phyloP scores from a whole-genome alignment of 768 basidiomycete genomes.

The Suillus occidentalis region DNA sequence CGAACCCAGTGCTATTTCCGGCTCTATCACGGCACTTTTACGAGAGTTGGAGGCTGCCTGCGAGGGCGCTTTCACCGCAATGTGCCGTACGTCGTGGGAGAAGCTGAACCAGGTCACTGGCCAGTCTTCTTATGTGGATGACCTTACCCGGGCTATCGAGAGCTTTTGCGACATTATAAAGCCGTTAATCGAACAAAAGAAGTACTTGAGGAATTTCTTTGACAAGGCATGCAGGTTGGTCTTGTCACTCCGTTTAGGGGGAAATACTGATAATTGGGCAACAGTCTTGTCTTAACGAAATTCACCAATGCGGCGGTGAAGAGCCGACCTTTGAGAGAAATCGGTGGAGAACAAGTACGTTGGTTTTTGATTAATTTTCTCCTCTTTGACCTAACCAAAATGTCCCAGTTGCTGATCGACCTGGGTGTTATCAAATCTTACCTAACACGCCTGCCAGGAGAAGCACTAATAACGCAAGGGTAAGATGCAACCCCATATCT shows the following conservation, averaged over 20 bases:
- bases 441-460: slow-evolving; percentile 81
- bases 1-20: slow-evolving; percentile 69
- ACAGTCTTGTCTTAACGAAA: slow-evolving; percentile 76
- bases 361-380: background rate
- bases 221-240: slow-evolving; percentile 90
- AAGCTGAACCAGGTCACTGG: slow-evolving; percentile 82
- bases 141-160: slow-evolving; percentile 73
- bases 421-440: slow-evolving; percentile 84
- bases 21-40: slow-evolving; percentile 76
- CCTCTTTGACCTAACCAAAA: slow-evolving; percentile 13
- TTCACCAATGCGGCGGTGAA: slow-evolving; percentile 90
- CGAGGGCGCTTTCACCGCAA: slow-evolving; percentile 74
- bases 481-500: slow-evolving; percentile 26
- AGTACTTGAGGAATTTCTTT: slow-evolving; percentile 87
- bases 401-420: slow-evolving; percentile 78
- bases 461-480: slow-evolving; percentile 55
- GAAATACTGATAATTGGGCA: slow-evolving; percentile 1
- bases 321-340: slow-evolving; percentile 88
- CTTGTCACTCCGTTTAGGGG: background rate
- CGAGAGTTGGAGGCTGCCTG: slow-evolving; percentile 84
- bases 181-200: slow-evolving; percentile 89
- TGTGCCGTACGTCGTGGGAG: slow-evolving; percentile 80
- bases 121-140: slow-evolving; percentile 77
- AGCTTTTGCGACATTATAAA: slow-evolving; percentile 76
- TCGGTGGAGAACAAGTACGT: slow-evolving; percentile 90